These are phyloP conservation scores for Lycium ferocissimum DNA, from an alignment of 257 asterid genomes.

Conservation along the genomic window DNA sequence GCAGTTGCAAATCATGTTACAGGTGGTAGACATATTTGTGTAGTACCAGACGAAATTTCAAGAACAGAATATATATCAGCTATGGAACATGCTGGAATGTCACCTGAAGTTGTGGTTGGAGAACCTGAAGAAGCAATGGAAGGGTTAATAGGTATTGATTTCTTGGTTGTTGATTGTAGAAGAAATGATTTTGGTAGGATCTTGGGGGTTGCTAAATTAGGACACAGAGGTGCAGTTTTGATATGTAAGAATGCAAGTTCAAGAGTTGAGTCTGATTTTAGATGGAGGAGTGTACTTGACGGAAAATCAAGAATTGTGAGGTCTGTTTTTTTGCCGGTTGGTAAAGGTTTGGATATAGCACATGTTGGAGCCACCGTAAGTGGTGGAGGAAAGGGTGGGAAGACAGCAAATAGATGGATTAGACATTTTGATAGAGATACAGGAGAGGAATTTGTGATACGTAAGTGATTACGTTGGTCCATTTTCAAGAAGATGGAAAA, in stretches of 20 bases:
- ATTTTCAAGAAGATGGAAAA: background rate
- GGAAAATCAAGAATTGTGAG: conserved; percentile 67
- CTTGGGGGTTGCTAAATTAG: conserved; percentile 62
- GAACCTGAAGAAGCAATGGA: conserved; percentile 53
- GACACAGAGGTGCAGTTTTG: conserved; percentile 79
- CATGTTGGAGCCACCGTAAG: conserved; percentile 65
- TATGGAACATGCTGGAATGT: conserved; percentile 53
- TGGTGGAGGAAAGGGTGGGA: conserved; percentile 43
- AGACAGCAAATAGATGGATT: conserved; percentile 60
- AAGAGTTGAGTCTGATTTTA: conserved; percentile 50
- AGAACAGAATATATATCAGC: conserved; percentile 49
- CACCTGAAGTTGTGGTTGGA: conserved; percentile 51
- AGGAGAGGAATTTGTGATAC: conserved; percentile 63
- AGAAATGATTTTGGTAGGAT: conserved; percentile 52
- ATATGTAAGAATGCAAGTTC: conserved; percentile 77
- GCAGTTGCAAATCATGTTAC: conserved; percentile 70
- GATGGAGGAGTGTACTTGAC: conserved; percentile 67
- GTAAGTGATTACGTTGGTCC: background rate
- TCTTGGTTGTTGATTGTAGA: conserved; percentile 70
- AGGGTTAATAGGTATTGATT: conserved; percentile 62
- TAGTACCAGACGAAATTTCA: conserved; percentile 67
- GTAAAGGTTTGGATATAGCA: conserved; percentile 78
- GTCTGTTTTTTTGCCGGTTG: conserved; percentile 82
- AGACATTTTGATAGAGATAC: conserved; percentile 56
- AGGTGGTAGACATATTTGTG: conserved; percentile 72